Percentiles rank a stretch among this genome's conserved stretches.
phyloP scores from a whole-genome alignment of 768 basidiomycete species.

The Russula virescens region DNA sequence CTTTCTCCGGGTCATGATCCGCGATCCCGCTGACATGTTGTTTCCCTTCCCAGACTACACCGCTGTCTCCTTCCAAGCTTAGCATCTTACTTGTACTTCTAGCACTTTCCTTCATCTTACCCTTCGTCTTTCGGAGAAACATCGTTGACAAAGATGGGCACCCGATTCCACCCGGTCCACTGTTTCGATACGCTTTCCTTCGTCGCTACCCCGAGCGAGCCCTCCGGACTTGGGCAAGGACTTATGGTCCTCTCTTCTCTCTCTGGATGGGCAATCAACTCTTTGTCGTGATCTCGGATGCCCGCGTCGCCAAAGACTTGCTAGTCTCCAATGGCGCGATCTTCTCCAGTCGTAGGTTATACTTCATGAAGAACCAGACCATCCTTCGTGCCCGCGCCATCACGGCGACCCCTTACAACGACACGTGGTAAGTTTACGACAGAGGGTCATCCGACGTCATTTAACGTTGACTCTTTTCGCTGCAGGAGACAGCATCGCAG shows the following conservation, averaged over 20 bases:
- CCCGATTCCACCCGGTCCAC: slow-evolving; percentile 27
- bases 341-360: slow-evolving; percentile 42
- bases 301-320: slow-evolving; percentile 40
- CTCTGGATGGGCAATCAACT: slow-evolving; percentile 45
- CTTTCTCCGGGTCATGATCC: not conserved
- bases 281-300: slow-evolving; percentile 42
- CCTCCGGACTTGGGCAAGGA: slow-evolving; percentile 39
- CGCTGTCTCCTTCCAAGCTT: not conserved
- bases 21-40: not conserved
- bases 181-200: slow-evolving; percentile 34
- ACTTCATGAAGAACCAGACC: slow-evolving; percentile 42
- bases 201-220: slow-evolving; percentile 40
- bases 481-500: slow-evolving; percentile 40
- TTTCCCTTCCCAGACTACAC: not conserved
- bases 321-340: slow-evolving; percentile 41
- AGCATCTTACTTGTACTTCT: slow-evolving; percentile 2
- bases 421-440: slow-evolving; percentile 33
- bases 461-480: not conserved
- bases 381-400: slow-evolving; percentile 41
- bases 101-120: slow-evolving; percentile 12
- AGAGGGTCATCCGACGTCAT: not conserved
- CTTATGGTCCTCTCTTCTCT: slow-evolving; percentile 41
- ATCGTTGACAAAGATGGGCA: slow-evolving; percentile 26
- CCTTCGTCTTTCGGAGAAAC: slow-evolving; percentile 24
- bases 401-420: slow-evolving; percentile 41